Base-by-base conservation (phyloP, 2,329 filamentous ascomycete species). In the Rhynchosporium graminicola region DNA sequence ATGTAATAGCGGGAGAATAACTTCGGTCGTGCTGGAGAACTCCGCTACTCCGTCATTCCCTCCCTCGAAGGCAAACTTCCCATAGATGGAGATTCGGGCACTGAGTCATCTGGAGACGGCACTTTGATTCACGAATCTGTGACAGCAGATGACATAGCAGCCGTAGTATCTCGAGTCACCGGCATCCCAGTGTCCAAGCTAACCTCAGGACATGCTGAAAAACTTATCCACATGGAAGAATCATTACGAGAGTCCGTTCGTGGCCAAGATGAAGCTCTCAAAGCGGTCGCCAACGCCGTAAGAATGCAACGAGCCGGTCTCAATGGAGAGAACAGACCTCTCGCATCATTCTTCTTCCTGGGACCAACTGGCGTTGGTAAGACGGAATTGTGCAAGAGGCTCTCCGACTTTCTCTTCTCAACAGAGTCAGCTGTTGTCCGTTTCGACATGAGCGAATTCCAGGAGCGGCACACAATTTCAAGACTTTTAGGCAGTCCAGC, bases 361-460 rank as follows among this genome's bases (percentile, higher is more conserved):
- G 95, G 95, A 0, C 95, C 95, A 4, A 98, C 95, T 0, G 95
- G 95, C 73, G 94, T 97, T 20, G 95, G 95, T 62, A 99, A 98
- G 80, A 99, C 95, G 3, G 93, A 98, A 74, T 85, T 98, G 0
- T 97, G 93, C 82, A 98, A 98, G 81, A 94, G 96, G 75, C 88
- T 99, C 70, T 95, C 95, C 1, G 85, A 84, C 62, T 98, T 97
- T 79, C 81, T 99, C 43, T 99, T 98, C 78, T 95, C 90, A 0
- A 97, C 92, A 1, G 91, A 97, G 71, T 87, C 87, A 33, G 94
- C 95, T 2, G 92, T 99, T 31, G 86, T 97, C 40, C 85, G 95
- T 40, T 98, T 98, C 76, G 95, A 98, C 76, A 98, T 98, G 95
- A 91, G 87, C 70, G 95, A 99, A 74, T 98, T 97, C 75, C 92